These are phyloP conservation scores for Acer negundo DNA, from an alignment of 345 rosid species.

Conservation along the genomic window DNA sequence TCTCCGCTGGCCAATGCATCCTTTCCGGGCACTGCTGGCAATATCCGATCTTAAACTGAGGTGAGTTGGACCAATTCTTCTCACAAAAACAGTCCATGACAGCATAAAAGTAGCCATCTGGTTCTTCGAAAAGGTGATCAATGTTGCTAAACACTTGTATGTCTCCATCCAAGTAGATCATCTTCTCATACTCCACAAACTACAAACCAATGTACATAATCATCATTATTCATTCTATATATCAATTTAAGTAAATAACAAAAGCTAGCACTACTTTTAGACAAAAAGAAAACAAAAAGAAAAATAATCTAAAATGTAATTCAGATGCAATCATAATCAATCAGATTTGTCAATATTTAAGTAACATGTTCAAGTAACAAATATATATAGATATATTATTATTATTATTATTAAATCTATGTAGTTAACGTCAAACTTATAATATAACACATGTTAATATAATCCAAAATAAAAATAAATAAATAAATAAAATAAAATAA, in stretches of 20 bases:
- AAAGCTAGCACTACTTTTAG: no score
- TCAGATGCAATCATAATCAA: no score
- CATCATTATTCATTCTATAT: no score
- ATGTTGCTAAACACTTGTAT: constrained; percentile 65
- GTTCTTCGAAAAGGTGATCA: constrained; percentile 58
- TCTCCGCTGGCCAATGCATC: constrained; percentile 48
- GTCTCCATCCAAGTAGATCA: constrained; percentile 71
- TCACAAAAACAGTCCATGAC: constrained; percentile 74
- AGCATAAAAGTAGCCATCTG: constrained; percentile 54
- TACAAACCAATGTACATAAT: constrained; percentile 3
- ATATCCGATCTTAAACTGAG: constrained; percentile 55
- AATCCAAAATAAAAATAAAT: no score
- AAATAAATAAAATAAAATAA: no score
- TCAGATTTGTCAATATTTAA: no score
- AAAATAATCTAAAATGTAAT: not conserved
- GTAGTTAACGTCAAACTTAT: no score
- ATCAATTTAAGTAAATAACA: no score
- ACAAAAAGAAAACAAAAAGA: not conserved
- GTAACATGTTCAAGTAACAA: no score
- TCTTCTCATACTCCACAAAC: constrained; percentile 68
- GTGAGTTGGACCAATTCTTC: constrained; percentile 43
- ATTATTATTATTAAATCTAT: no score
- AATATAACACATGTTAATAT: no score
- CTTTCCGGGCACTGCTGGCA: constrained; percentile 65
- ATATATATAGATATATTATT: no score